phyloP scores from a whole-genome alignment of 148 eudicot species.

The Agrostemma githago region DNA sequence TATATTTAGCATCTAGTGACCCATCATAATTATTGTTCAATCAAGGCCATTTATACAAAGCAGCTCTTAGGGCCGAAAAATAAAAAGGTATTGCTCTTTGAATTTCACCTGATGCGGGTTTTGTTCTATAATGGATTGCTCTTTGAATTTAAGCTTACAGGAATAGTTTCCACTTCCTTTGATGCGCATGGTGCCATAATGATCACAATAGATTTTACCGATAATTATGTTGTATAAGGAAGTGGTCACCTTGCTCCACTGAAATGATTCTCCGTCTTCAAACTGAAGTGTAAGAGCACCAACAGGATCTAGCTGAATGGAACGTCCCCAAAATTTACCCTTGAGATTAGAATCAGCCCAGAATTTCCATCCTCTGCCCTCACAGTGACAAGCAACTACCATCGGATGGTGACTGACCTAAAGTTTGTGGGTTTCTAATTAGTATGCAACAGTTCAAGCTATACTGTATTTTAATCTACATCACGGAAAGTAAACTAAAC shows the following conservation, averaged over 20 bases:
- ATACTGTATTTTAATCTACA: neutral
- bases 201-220: conserved; percentile 95
- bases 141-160: conserved; percentile 92
- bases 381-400: conserved; percentile 94
- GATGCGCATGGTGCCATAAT: conserved; percentile 95
- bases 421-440: conserved; percentile 18
- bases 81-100: neutral
- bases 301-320: conserved; percentile 88
- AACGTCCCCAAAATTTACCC: conserved; percentile 97
- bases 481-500: conserved; percentile 6
- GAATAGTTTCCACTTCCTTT: conserved; percentile 89
- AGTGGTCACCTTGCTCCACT: conserved; percentile 97
- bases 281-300: conserved; percentile 76
- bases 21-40: neutral
- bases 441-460: neutral
- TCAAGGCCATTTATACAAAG: neutral
- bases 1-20: conserved; percentile 7
- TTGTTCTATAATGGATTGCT: conserved; percentile 92
- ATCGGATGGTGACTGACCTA: conserved; percentile 96
- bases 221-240: conserved; percentile 91
- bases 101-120: conserved; percentile 81
- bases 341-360: conserved; percentile 96
- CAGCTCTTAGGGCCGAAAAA: neutral
- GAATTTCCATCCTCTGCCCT: conserved; percentile 87
- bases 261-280: conserved; percentile 86